Evolutionary conservation across 139 green algal species (phyloP).

Genomic region (Pseudopediastrum boryanum): DNA sequence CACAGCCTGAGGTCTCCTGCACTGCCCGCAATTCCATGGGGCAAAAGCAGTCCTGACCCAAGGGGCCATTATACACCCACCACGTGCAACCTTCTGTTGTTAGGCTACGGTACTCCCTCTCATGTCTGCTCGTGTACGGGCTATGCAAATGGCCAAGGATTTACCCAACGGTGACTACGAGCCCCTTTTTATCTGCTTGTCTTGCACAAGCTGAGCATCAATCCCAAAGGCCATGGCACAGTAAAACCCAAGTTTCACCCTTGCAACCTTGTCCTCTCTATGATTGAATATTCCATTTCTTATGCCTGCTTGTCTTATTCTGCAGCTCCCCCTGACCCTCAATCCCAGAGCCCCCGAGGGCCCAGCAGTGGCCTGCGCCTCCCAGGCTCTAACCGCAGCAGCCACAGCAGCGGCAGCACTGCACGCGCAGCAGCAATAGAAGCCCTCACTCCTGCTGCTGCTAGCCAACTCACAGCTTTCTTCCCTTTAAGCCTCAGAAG

Average conservation of each 20-base stretch:
- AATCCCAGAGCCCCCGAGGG: not conserved
- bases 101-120: too few relatives aligned
- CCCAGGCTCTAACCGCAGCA: not conserved
- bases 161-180: too few relatives aligned
- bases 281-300: not conserved
- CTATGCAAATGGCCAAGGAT: too few relatives aligned
- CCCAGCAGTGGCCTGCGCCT: not conserved
- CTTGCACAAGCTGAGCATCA: constrained; percentile 4
- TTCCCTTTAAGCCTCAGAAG: constrained; percentile 22
- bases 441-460: constrained; percentile 22
- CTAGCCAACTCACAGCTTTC: not conserved
- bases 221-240: not conserved
- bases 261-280: not conserved
- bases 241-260: not conserved
- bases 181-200: too few relatives aligned
- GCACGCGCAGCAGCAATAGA: constrained; percentile 25
- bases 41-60: too few relatives aligned
- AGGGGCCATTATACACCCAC: too few relatives aligned
- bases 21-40: too few relatives aligned
- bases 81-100: too few relatives aligned
- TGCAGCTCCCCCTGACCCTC: not conserved
- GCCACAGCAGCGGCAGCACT: not conserved
- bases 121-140: too few relatives aligned
- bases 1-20: too few relatives aligned
- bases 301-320: not conserved